Conservation (phyloP, 768 basidiomycete species). For the Suillus americanus region DNA sequence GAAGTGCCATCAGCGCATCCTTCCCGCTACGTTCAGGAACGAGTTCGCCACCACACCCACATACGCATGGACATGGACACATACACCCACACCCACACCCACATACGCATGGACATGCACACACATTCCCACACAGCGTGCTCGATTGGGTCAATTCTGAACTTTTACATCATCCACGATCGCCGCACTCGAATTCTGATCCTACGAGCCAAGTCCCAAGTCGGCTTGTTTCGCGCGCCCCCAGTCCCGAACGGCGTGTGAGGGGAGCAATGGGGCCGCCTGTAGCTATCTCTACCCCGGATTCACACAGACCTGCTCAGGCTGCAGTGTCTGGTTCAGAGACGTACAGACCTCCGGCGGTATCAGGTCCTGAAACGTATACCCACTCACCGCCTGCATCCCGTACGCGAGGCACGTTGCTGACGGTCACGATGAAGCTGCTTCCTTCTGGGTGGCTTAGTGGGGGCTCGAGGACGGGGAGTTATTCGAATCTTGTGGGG, state of each 20-base stretch:
- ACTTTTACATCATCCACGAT: slow-evolving; percentile 61
- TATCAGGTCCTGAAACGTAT: slow-evolving; percentile 42
- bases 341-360: neutral
- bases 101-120: neutral
- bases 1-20: neutral
- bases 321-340: neutral
- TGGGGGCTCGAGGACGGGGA: neutral
- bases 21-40: slow-evolving; percentile 35
- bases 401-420: slow-evolving; percentile 51
- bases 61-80: neutral
- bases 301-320: neutral
- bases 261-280: neutral
- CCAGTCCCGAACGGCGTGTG: slow-evolving; percentile 54
- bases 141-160: slow-evolving; percentile 87
- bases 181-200: slow-evolving; percentile 30
- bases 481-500: neutral
- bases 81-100: neutral
- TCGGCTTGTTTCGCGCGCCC: slow-evolving; percentile 39
- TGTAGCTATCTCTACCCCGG: slow-evolving; percentile 3
- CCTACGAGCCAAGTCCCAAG: slow-evolving; percentile 27
- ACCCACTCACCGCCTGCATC: slow-evolving; percentile 52
- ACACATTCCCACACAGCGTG: neutral
- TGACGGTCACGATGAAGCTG: slow-evolving; percentile 64
- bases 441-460: slow-evolving; percentile 44
- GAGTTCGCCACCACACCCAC: slow-evolving; percentile 33